Evolutionary conservation across 1,284 basidiomycete genomes (phyloP), one percentile per base, ranked within the genome.

Genomic region (Naganishia sp.): DNA sequence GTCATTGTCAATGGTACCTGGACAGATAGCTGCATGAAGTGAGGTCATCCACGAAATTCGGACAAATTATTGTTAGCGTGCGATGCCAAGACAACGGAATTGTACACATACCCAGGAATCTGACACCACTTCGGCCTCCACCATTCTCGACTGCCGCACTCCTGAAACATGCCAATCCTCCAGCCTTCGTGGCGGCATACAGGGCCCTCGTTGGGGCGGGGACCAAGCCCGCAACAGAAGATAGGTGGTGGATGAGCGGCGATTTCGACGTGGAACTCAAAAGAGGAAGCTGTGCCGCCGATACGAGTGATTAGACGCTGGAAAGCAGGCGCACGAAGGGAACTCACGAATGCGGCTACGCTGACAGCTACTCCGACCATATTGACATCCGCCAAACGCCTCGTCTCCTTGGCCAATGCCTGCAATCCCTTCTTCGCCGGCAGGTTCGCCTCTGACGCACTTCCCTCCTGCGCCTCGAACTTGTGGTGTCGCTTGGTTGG

Each of bases 171-270:
- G 89, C 77, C 53, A 92, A 83, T 2, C 89, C 88, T 0, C 90
- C 89, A 1, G 88, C 83, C 77, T 97, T 97, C 4, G 90, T 90
- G 0, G 92, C 87, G 0, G 85, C 86, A 77, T 97, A 97, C 32
- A 97, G 80, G 0, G 89, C 82, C 18, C 94, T 87, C 0, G 90
- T 92, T 0, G 94, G 94, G 0, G 93, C 87, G 0, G 93, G 90
- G 31, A 94, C 85, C 9, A 89, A 82, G 0, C 90, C 87, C 2
- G 88, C 92, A 4, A 90, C 82, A 7, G 89, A 91, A 10, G 90
- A 92, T 45, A 95, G 80, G 60, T 94, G 85, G 45, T 90, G 85
- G 47, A 95, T 83, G 0, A 89, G 86, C 0, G 94, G 93, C 0
- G 85, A 83, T 0, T 72, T 67, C 0, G 92, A 94, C 0, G 87